Evolutionary conservation across 2,329 filamentous ascomycete species (phyloP).

Genomic region (Lojkania enalia): DNA sequence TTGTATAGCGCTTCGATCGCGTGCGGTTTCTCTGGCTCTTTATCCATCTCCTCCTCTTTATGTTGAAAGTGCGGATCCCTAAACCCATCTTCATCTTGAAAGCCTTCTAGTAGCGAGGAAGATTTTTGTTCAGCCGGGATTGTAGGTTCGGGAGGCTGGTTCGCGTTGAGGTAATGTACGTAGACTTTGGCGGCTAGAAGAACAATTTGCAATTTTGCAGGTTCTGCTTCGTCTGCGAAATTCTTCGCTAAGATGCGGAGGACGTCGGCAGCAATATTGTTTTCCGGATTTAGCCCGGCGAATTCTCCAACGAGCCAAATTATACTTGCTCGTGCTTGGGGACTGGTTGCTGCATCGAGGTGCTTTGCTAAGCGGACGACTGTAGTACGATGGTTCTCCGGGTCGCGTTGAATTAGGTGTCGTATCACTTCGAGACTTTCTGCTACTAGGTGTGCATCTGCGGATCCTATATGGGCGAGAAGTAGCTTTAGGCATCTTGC

Average conservation of each 20-base stretch:
- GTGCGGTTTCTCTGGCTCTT: slow-evolving; percentile 54
- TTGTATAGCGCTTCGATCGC: slow-evolving; percentile 78
- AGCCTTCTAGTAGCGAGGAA: slow-evolving; percentile 29
- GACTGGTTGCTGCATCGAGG: slow-evolving; percentile 82
- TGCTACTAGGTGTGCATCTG: slow-evolving; percentile 84
- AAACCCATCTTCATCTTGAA: slow-evolving; percentile 42
- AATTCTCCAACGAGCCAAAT: slow-evolving; percentile 98
- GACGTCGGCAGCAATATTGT: slow-evolving; percentile 92
- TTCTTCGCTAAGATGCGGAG: slow-evolving; percentile 83
- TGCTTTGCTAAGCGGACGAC: slow-evolving; percentile 89
- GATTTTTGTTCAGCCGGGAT: slow-evolving; percentile 38
- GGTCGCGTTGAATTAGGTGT: slow-evolving; percentile 91
- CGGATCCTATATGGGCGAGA: slow-evolving; percentile 82
- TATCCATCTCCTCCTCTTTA: slow-evolving; percentile 12
- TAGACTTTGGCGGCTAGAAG: slow-evolving; percentile 96
- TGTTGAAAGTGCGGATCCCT: slow-evolving; percentile 21
- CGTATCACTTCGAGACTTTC: slow-evolving; percentile 94
- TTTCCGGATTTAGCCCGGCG: slow-evolving; percentile 73
- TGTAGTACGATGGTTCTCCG: slow-evolving; percentile 76
- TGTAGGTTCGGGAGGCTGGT: slow-evolving; percentile 46
- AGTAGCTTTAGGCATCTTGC: slow-evolving; percentile 80
- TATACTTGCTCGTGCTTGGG: slow-evolving; percentile 88
- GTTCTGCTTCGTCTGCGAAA: slow-evolving; percentile 81
- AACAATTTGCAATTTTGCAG: slow-evolving; percentile 88
- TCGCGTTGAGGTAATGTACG: slow-evolving; percentile 78